Base-by-base conservation (phyloP, 1,284 basidiomycete genomes). In the Cystobasidium slooffiae region DNA sequence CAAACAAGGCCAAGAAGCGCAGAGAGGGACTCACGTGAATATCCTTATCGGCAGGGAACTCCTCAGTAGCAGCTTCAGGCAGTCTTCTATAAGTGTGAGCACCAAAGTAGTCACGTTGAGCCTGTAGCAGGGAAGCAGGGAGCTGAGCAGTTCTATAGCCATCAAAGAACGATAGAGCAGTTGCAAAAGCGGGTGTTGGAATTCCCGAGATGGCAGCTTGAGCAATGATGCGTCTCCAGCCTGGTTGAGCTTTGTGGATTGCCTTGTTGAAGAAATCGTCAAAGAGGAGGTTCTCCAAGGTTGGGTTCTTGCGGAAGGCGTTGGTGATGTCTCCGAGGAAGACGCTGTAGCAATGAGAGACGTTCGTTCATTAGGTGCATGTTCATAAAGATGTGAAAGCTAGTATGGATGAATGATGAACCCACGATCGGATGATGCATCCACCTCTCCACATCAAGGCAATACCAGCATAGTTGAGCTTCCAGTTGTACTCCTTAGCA, bases 401-500 rank as follows among this genome's bases (percentile, higher is more conserved):
- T 24, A 12, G 18, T 6, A 10, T 56, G 4, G 4, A 31, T 56
- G 6, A 31, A 9, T 12, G 14, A n/a, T 68, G 20, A 39, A 75
- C 76, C 37, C 58, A 76, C 61, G 82, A 83, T 75, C 83, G 81
- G 88, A 99, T 99, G 84, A 99, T 99, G 85, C 97, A 99, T 78
- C 97, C 97, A 79, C 97, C 97, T 81, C 96, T 93, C 97, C 97
- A 99, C 94, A 99, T 99, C 79, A 88, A 89, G 64, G 97, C 97
- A 82, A 99, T 98, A 77, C 94, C 94, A 81, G 94, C 91, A 83
- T 97, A 97, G 87, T 94, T 94, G 82, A 94, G 84, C 82, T 91
- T 88, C 92, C 92, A 94, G 78, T 82, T 80, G 92, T 87, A 93
- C 87, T 96, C 94, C 84, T 93, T 92, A 70, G 95, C 96, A 69